Conservation (phyloP, 2,329 filamentous ascomycete genomes). For the Ascocoryne sarcoides region DNA sequence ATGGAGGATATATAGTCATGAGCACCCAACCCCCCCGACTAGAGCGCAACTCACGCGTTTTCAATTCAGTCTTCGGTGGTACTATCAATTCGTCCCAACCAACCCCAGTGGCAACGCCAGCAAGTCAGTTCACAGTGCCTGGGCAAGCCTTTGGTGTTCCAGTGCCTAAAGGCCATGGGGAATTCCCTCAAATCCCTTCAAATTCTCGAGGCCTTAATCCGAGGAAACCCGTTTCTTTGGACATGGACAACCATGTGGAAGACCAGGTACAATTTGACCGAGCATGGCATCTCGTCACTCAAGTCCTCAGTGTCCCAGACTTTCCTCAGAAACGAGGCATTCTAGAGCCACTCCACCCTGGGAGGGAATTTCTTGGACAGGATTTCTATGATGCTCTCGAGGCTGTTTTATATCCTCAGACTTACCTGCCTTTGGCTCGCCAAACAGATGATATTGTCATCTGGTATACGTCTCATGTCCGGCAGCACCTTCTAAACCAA, state of each 20-base stretch:
- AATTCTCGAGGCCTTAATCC: conserved; percentile 3
- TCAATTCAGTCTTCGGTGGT: conserved; percentile 26
- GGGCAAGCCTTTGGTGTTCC: conserved; percentile 21
- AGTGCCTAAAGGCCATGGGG: conserved; percentile 5
- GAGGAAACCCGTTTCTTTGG: conserved; percentile 1
- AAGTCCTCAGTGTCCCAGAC: conserved; percentile 46
- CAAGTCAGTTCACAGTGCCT: conserved; percentile 16
- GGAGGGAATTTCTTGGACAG: conserved; percentile 26
- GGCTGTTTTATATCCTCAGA: conserved; percentile 42
- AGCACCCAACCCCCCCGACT: neutral
- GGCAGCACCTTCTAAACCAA: conserved; percentile 50
- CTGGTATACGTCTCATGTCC: conserved; percentile 54
- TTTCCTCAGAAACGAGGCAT: conserved; percentile 38
- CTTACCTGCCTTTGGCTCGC: conserved; percentile 38
- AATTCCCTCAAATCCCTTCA: conserved; percentile 1
- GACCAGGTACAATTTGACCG: conserved; percentile 49
- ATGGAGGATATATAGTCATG: no score
- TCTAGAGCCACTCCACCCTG: conserved; percentile 13
- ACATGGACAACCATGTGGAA: conserved; percentile 14
- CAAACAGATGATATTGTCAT: conserved; percentile 47
- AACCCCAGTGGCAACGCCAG: conserved; percentile 23
- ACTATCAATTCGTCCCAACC: conserved; percentile 21
- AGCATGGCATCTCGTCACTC: conserved; percentile 54
- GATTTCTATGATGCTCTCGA: conserved; percentile 43
- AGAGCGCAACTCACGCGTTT: conserved; percentile 23